Base-by-base conservation (phyloP, 148 eudicot species). In the Nepenthes gracilis region DNA sequence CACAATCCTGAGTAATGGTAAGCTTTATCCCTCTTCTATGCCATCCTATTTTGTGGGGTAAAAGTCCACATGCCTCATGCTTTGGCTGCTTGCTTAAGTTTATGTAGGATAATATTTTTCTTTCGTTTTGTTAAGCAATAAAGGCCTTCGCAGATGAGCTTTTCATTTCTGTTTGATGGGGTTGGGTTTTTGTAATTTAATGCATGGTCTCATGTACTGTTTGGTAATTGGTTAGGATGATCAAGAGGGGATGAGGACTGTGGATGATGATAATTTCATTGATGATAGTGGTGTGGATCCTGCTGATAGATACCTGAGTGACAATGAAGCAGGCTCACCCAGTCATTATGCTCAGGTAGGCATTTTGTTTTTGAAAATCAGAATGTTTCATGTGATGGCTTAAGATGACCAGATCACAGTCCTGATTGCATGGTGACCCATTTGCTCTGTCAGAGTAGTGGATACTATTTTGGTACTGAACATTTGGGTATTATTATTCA, bases 221-320 rank as follows among this genome's bases (percentile, higher is more conserved):
- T 63, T 33, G 67, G 34, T 67, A 2, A 57, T 72, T 49, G 54
- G 58, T 60, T 61, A 92, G 98, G 96, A 92, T 67, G 96, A 88
- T 64, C 80, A 71, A 47, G 87, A 87, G 11, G 96, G 90, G 64
- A 33, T 43, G 67, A 78, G 82, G 74, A 85, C 78, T 12, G 2
- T 80, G 38, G 94, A 92, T 64, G 98, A 92, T 79, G 98, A 85
- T 64, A 88, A 88, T 75, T 92, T 92, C 74, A 88, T 88, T 23
- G 96, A 92, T 71, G 97, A 92, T 60, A 78, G 64, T 66, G 97
- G 96, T 57, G 80, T 85, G 56, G 97, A 92, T 70, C 96, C 96
- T 67, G 78, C 88, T 37, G 86, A 80, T 48, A 67, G 85, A 40
- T 87, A 91, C 66, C 81, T 68, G 54, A 77, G 81, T 83, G 96